Conservation (phyloP, 2,329 filamentous ascomycete species). For the Arthrinium phaeospermum region DNA sequence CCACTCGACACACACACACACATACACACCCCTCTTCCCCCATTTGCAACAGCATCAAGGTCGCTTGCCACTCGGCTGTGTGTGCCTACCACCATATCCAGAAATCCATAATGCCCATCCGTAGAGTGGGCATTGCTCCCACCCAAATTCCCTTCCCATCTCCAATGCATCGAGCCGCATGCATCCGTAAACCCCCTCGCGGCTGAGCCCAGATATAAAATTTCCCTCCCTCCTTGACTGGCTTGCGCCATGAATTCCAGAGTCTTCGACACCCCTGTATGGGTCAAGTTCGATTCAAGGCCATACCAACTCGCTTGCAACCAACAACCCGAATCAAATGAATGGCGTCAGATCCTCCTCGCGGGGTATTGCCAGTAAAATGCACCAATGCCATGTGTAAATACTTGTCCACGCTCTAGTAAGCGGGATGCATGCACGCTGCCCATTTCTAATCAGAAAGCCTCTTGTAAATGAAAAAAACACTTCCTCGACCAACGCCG, state of each 20-base stretch:
- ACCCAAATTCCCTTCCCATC: not conserved
- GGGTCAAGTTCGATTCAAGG: conserved; percentile 2
- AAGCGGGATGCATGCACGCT: not conserved
- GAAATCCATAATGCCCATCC: not conserved
- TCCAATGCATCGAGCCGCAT: not conserved
- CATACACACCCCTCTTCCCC: not conserved
- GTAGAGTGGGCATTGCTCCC: not conserved
- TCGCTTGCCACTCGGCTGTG: not conserved
- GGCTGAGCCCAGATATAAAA: not conserved
- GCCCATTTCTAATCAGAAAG: conserved; percentile 14
- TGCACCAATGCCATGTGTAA: conserved; percentile 13
- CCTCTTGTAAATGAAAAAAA: conserved; percentile 11
- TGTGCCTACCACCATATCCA: not conserved
- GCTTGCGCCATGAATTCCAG: conserved; percentile 1
- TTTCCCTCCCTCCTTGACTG: not conserved
- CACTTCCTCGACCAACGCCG: conserved; percentile 6
- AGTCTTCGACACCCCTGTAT: conserved; percentile 10
- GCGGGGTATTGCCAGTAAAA: conserved; percentile 18
- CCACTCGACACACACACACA: not conserved
- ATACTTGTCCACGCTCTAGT: conserved; percentile 12
- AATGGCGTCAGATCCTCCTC: conserved; percentile 14
- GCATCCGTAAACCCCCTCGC: not conserved
- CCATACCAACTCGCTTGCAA: not conserved
- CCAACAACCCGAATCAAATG: conserved; percentile 7
- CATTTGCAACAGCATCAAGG: not conserved